Evolutionary conservation across 257 asterid genomes (phyloP).

Genomic region (Forsythia viridissima): DNA sequence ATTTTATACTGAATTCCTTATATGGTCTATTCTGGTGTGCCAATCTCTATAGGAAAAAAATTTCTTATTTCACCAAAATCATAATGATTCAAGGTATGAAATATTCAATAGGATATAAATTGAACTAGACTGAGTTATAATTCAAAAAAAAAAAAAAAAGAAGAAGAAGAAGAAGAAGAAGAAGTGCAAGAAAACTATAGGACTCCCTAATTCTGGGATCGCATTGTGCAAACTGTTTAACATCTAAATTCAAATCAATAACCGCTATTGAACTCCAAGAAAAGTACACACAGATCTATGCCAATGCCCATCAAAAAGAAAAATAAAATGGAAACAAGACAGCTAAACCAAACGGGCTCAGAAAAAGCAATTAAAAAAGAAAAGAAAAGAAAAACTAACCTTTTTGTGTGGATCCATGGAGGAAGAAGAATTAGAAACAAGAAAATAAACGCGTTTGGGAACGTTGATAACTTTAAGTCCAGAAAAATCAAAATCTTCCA

Average conservation of each 20-base stretch:
- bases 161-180: too few species aligned
- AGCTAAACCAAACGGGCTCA: background rate
- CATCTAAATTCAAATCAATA: conserved; percentile 13
- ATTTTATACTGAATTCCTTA: too few species aligned
- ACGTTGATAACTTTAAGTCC: conserved; percentile 65
- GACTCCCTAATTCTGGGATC: conserved; percentile 11
- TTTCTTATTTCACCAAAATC: background rate
- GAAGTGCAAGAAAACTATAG: background rate
- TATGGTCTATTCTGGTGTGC: too few species aligned
- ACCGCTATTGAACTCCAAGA: background rate
- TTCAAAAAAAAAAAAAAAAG: too few species aligned
- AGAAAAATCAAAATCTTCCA: conserved; percentile 65
- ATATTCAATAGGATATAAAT: background rate
- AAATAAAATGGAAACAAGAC: background rate
- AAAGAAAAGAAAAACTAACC: conserved; percentile 34
- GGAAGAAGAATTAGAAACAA: conserved; percentile 31
- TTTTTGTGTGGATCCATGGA: conserved; percentile 81
- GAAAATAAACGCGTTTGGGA: conserved; percentile 62
- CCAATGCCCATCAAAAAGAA: conserved; percentile 9
- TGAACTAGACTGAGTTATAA: background rate
- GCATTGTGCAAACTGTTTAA: background rate
- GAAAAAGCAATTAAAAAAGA: too few species aligned
- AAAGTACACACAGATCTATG: conserved; percentile 27
- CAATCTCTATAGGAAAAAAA: too few species aligned
- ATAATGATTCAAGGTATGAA: background rate